Conservation (phyloP, 768 basidiomycete genomes). For the Leccinum aurantiacum region DNA sequence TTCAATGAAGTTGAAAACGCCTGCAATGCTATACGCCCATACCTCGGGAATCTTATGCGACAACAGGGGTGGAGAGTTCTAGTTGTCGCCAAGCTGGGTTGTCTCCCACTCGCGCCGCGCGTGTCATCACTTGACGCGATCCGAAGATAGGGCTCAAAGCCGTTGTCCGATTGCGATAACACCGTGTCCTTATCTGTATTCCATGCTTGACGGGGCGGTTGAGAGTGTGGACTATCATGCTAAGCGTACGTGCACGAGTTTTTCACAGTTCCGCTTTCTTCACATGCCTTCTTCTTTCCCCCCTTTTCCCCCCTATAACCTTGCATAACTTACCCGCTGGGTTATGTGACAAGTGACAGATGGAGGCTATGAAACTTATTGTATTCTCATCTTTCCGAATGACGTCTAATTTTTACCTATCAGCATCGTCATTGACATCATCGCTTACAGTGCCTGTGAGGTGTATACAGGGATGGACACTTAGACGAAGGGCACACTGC, state of each 20-base stretch:
- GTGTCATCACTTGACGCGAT: conserved; percentile 6
- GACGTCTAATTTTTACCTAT: too few species aligned
- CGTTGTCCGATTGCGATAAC: neutral
- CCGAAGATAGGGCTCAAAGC: conserved; percentile 4
- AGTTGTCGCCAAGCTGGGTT: conserved; percentile 4
- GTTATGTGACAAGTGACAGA: neutral
- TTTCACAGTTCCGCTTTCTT: neutral
- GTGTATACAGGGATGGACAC: too few species aligned
- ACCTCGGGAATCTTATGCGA: neutral
- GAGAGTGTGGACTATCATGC: neutral
- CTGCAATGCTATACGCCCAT: neutral
- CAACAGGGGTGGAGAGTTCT: neutral
- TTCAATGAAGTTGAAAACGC: neutral
- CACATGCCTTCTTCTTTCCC: neutral
- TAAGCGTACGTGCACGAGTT: neutral
- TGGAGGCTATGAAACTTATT: neutral
- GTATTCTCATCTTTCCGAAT: too few species aligned
- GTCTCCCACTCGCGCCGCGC: neutral
- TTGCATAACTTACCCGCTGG: neutral
- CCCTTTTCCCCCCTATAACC: neutral
- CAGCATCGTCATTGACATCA: too few species aligned
- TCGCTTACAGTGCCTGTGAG: too few species aligned
- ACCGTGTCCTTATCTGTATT: conserved; percentile 3
- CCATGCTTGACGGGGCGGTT: neutral
- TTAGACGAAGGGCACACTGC: too few species aligned